phyloP scores from a whole-genome alignment of 352 stramenopile genomes.

The Bremia lactucae region DNA sequence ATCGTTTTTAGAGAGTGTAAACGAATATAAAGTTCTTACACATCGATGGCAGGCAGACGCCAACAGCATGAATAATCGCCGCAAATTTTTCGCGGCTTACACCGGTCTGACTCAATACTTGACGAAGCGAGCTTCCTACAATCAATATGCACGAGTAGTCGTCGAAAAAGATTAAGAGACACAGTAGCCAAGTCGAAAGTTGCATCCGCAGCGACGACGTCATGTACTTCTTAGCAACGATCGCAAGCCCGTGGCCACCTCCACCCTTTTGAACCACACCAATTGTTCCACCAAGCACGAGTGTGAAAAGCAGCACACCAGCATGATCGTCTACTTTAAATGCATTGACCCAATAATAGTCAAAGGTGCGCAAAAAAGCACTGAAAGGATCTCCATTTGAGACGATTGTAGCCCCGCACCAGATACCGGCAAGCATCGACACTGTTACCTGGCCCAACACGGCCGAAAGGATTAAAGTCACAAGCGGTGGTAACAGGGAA shows the following conservation, averaged over 20 bases:
- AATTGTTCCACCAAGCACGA: conserved; percentile 81
- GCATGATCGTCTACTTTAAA: conserved; percentile 79
- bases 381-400: conserved; percentile 60
- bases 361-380: conserved; percentile 76
- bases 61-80: conserved; percentile 83
- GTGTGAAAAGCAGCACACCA: conserved; percentile 82
- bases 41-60: conserved; percentile 82
- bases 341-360: conserved; percentile 81
- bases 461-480: conserved; percentile 70
- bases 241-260: conserved; percentile 72
- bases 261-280: conserved; percentile 84
- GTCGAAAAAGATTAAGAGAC: conserved; percentile 87
- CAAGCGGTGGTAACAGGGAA: conserved; percentile 56
- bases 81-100: conserved; percentile 85
- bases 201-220: conserved; percentile 75
- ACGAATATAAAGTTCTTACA: conserved; percentile 27
- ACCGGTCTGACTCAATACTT: conserved; percentile 70
- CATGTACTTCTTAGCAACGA: conserved; percentile 74
- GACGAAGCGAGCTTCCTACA: conserved; percentile 78
- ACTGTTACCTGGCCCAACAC: conserved; percentile 71
- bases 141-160: conserved; percentile 89
- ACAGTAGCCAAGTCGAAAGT: conserved; percentile 74
- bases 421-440: conserved; percentile 76
- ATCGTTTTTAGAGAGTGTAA: too few species aligned
- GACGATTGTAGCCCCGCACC: conserved; percentile 79